phyloP scores from a whole-genome alignment of 495 filamentous ascomycete genomes.

The Penicillium riverlandense region DNA sequence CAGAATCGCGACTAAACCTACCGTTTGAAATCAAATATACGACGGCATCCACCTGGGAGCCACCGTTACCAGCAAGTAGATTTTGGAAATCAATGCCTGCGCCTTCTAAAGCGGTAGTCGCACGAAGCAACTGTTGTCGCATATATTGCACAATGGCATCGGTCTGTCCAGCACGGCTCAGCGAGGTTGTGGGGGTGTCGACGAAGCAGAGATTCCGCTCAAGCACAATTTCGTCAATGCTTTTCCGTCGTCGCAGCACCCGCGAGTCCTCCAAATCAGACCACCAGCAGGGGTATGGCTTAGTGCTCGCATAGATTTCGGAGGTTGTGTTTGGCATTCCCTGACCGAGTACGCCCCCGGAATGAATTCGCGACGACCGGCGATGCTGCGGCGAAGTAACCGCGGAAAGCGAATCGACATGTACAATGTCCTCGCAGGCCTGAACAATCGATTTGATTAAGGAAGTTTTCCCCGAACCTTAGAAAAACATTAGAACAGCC shows the following conservation, averaged over 20 bases:
- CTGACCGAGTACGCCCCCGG: constrained; percentile 21
- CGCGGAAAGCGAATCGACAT: constrained; percentile 68
- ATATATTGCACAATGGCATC: constrained; percentile 69
- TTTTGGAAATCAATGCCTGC: constrained; percentile 70
- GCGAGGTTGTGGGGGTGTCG: constrained; percentile 74
- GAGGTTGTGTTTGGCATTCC: constrained; percentile 42
- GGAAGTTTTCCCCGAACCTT: constrained; percentile 75
- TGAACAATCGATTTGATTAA: constrained; percentile 92
- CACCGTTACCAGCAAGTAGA: constrained; percentile 78
- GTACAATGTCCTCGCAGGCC: constrained; percentile 91
- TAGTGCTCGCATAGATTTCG: constrained; percentile 89
- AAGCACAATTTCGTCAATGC: constrained; percentile 70
- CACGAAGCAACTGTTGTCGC: constrained; percentile 62
- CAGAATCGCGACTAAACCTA: constrained; percentile 30
- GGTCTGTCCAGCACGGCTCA: constrained; percentile 59
- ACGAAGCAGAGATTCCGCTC: constrained; percentile 95
- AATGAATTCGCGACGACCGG: constrained; percentile 23
- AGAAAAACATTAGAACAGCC: constrained; percentile 2
- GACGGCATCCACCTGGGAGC: constrained; percentile 81
- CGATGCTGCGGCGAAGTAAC: constrained; percentile 19
- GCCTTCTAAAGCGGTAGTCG: constrained; percentile 48
- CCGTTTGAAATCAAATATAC: constrained; percentile 70
- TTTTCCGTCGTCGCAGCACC: constrained; percentile 66
- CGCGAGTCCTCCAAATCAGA: constrained; percentile 75
- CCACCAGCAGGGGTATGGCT: constrained; percentile 91